Evolutionary conservation across 441 rosid genomes (phyloP).

Genomic region (Brassica hybrid): DNA sequence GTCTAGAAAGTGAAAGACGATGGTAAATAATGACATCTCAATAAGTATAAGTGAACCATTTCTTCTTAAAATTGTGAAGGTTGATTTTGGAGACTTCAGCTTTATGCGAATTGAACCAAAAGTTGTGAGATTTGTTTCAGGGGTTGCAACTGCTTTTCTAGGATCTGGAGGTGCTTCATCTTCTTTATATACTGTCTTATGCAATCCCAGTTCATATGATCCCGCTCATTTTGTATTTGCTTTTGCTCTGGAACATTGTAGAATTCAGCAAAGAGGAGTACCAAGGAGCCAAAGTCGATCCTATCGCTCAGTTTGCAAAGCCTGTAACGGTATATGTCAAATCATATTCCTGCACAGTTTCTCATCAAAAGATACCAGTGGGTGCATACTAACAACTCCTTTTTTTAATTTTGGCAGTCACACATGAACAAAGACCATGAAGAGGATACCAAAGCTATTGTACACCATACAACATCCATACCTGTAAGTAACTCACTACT

Average conservation of each 20-base stretch:
- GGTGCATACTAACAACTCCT: constrained; percentile 13
- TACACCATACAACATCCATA: constrained; percentile 69
- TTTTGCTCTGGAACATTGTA: constrained; percentile 30
- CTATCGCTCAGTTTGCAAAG: constrained; percentile 77
- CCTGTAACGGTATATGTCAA: constrained; percentile 70
- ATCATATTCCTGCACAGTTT: neutral
- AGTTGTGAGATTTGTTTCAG: constrained; percentile 79
- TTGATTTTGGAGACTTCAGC: constrained; percentile 93
- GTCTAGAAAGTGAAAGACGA: neutral
- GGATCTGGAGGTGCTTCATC: constrained; percentile 82
- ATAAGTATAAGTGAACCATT: constrained; percentile 1
- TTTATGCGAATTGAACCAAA: constrained; percentile 81
- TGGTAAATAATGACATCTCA: neutral
- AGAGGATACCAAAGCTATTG: constrained; percentile 82
- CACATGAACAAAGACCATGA: constrained; percentile 95
- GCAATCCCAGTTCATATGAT: neutral
- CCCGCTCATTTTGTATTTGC: neutral
- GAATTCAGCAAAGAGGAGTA: constrained; percentile 80
- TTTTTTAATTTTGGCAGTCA: constrained; percentile 54
- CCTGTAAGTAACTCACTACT: constrained; percentile 52
- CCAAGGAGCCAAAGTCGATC: constrained; percentile 75
- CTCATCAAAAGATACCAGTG: neutral
- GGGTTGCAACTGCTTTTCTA: constrained; percentile 84
- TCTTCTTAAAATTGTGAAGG: constrained; percentile 47
- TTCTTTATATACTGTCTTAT: constrained; percentile 15